These are phyloP conservation scores for Populus euphratica DNA, from an alignment of 345 rosid genomes.

Conservation along the genomic window DNA sequence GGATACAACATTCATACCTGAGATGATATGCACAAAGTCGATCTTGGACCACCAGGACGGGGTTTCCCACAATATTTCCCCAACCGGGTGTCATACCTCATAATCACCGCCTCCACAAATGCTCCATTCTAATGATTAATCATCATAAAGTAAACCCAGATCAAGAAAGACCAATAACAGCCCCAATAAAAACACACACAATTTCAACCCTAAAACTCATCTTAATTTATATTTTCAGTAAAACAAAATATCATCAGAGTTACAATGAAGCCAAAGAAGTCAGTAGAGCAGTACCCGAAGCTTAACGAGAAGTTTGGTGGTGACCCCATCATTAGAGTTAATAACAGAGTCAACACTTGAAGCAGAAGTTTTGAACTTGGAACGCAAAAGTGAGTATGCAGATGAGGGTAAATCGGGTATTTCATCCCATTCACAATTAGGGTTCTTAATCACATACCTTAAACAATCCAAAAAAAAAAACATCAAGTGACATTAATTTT, in stretches of 20 bases:
- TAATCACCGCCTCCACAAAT: conserved; percentile 89
- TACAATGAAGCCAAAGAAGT: background rate
- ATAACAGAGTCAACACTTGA: conserved; percentile 65
- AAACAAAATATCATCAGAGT: background rate
- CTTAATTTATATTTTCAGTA: background rate
- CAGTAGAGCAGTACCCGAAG: conserved; percentile 51
- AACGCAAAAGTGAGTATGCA: conserved; percentile 61
- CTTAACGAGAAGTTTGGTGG: conserved; percentile 74
- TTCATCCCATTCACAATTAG: conserved; percentile 68
- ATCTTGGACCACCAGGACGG: conserved; percentile 78
- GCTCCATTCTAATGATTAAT: conserved; percentile 57
- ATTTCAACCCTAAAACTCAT: background rate
- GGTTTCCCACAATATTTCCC: conserved; percentile 85
- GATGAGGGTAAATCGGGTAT: conserved; percentile 69
- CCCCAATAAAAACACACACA: background rate
- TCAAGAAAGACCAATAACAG: conserved; percentile 3
- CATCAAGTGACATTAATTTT: background rate
- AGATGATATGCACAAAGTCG: conserved; percentile 85
- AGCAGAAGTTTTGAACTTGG: conserved; percentile 76
- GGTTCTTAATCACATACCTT: conserved; percentile 67
- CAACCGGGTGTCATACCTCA: conserved; percentile 81
- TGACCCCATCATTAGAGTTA: conserved; percentile 76
- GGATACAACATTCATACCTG: conserved; percentile 46
- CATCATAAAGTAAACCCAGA: background rate
- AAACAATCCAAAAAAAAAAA: background rate